phyloP scores from a whole-genome alignment of 139 green algal species.

The Monoraphidium neglectum region DNA sequence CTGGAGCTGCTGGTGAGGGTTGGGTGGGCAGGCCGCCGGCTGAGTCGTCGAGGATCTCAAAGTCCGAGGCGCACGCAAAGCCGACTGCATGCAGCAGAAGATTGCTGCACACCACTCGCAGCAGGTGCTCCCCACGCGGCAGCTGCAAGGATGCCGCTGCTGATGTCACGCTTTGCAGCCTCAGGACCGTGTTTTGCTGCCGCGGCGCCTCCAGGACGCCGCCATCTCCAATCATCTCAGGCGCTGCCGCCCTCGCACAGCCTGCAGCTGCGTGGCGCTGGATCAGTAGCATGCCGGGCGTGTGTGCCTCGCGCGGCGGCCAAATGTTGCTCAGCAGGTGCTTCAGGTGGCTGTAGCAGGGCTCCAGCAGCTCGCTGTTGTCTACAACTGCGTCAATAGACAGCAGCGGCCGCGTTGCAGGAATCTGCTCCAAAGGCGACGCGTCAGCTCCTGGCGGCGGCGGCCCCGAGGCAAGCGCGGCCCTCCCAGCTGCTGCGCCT shows the following conservation, averaged over 20 bases:
- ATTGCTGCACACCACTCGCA: slow-evolving; percentile 39
- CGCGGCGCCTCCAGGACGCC: not conserved
- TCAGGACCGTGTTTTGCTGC: slow-evolving; percentile 32
- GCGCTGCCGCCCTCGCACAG: too few relatives aligned
- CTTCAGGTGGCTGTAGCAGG: slow-evolving; percentile 35
- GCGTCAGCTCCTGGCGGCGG: not conserved
- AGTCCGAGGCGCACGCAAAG: slow-evolving; percentile 31
- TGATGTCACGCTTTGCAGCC: slow-evolving; percentile 41
- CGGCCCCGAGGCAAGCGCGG: too few relatives aligned
- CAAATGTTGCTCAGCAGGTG: slow-evolving; percentile 21
- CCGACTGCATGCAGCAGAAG: slow-evolving; percentile 45
- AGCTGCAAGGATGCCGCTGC: slow-evolving; percentile 44
- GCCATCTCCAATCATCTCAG: not conserved
- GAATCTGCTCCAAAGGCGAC: not conserved
- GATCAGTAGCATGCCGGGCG: slow-evolving; percentile 28
- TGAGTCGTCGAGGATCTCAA: not conserved
- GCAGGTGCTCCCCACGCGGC: slow-evolving; percentile 58
- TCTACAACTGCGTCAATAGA: slow-evolving; percentile 4
- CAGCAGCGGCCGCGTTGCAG: not conserved
- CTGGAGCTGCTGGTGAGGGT: not conserved
- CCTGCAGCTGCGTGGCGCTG: slow-evolving; percentile 7
- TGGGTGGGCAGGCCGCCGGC: too few relatives aligned
- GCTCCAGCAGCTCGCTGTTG: slow-evolving; percentile 10
- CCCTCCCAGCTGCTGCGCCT: not conserved
- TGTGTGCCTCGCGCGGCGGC: slow-evolving; percentile 19